Conservation (phyloP, 1,139 yeast species). For the Taphrina pruni region DNA sequence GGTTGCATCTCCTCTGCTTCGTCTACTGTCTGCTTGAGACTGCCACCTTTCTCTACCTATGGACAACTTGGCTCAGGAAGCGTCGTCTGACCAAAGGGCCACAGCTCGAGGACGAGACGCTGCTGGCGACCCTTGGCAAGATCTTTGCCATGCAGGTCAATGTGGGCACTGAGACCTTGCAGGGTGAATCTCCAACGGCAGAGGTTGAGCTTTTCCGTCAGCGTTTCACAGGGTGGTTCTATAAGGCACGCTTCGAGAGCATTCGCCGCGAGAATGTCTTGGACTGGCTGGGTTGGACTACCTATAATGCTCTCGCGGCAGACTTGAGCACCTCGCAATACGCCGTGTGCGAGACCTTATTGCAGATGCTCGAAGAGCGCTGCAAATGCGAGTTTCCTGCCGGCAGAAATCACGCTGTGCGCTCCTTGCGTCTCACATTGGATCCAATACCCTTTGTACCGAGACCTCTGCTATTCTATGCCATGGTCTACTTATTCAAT, state of each 20-base stretch:
- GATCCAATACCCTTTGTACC: conserved; percentile 36
- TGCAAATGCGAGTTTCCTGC: conserved; percentile 6
- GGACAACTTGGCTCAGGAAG: conserved; percentile 21
- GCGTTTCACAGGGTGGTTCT: conserved; percentile 32
- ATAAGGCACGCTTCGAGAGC: conserved; percentile 23
- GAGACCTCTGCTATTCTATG: conserved; percentile 23
- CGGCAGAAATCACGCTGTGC: conserved; percentile 3
- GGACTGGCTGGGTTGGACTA: conserved; percentile 32
- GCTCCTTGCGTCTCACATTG: conserved; percentile 24
- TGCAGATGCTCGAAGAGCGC: conserved; percentile 21
- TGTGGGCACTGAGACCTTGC: background rate
- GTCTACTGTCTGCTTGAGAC: conserved; percentile 20
- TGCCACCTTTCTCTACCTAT: conserved; percentile 15
- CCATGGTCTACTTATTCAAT: conserved; percentile 21
- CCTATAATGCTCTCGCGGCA: conserved; percentile 8
- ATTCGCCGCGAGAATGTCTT: conserved; percentile 24
- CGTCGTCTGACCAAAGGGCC: conserved; percentile 9
- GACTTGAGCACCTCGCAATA: background rate
- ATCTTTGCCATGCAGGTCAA: conserved; percentile 10
- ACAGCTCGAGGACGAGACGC: conserved; percentile 6
- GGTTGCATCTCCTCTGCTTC: conserved; percentile 17
- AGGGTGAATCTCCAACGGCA: background rate
- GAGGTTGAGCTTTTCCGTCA: conserved; percentile 34
- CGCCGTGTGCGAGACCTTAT: conserved; percentile 10
- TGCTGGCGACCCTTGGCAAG: conserved; percentile 9